Evolutionary conservation across 495 filamentous ascomycete genomes (phyloP), one percentile per base, ranked within the genome.

Genomic region (Lineolata rhizophorae): DNA sequence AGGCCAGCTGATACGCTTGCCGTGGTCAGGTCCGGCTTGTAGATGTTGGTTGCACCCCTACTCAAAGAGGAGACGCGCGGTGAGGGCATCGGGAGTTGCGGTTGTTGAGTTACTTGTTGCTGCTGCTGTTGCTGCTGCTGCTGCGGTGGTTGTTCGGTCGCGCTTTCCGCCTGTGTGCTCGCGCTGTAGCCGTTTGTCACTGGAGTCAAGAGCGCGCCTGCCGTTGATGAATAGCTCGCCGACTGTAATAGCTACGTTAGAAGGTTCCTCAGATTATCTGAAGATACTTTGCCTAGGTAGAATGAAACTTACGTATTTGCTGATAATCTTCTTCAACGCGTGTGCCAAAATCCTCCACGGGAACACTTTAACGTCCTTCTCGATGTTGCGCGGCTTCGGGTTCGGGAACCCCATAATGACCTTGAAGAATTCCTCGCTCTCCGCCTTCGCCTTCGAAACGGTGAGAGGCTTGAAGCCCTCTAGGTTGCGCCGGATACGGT

Each of bases 321-420:
- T 72, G 49, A 95, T 90, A 46, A 95, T 93, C 57, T 97, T 97
- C 62, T 82, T 87, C 34, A 97, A 55, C 0, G 87, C 84, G 27
- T 66, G 63, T 9, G 60, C 61, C 9, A 97, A 56, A 30, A 78
- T 76, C 46, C 74, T 80, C 90, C 87, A 97, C 8, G 79, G 72
- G 47, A 95, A 97, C 4, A 94, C 87, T 52, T 97, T 97, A 43
- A 97, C 80, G 44, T 93, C 84, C 55, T 97, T 97, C 60, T 94
- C 87, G 42, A 97, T 97, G 43, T 93, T 92, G 25, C 87, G 64
- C 4, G 87, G 90, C 57, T 94, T 94, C 2, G 90, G 90, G 16
- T 69, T 73, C 8, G 79, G 77, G 48, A 95, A 93, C n/a, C 68
- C 75, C 90, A 97, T 95, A 53, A 97, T 94, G 38, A 94, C 58